Conservation (phyloP, 257 asterid genomes). For the Asclepias syriaca region DNA sequence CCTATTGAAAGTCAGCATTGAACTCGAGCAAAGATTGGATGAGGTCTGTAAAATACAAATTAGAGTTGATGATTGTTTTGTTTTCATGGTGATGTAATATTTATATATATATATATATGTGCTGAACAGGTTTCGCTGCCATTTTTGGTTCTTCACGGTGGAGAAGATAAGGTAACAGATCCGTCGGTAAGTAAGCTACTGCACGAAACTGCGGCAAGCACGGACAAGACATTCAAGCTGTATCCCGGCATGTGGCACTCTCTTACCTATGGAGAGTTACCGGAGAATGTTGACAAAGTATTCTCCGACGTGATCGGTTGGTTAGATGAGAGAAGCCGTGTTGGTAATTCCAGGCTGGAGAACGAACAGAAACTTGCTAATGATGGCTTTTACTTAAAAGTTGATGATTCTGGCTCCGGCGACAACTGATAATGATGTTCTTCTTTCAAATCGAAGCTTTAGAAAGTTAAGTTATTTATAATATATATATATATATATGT, state of each 20-base stretch:
- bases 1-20: constrained; percentile 51
- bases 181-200: constrained; percentile 60
- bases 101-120: no score
- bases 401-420: not conserved
- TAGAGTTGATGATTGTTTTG: no score
- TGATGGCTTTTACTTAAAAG: constrained; percentile 18
- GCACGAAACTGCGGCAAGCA: constrained; percentile 50
- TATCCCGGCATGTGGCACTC: constrained; percentile 98
- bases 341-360: constrained; percentile 36
- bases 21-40: constrained; percentile 60
- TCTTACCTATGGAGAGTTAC: constrained; percentile 72
- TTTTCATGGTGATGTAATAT: no score
- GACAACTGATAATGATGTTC: no score
- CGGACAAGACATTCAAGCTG: constrained; percentile 81
- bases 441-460: not conserved
- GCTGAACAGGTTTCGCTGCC: constrained; percentile 36
- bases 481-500: no score
- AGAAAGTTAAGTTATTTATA: no score
- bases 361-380: constrained; percentile 36
- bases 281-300: constrained; percentile 58
- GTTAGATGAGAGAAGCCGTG: constrained; percentile 42
- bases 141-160: constrained; percentile 53
- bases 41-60: constrained; percentile 34
- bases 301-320: constrained; percentile 59
- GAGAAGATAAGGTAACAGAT: constrained; percentile 39